Evolutionary conservation across 2,329 filamentous ascomycete species (phyloP).

Genomic region (Pseudofabraea citricarpa): DNA sequence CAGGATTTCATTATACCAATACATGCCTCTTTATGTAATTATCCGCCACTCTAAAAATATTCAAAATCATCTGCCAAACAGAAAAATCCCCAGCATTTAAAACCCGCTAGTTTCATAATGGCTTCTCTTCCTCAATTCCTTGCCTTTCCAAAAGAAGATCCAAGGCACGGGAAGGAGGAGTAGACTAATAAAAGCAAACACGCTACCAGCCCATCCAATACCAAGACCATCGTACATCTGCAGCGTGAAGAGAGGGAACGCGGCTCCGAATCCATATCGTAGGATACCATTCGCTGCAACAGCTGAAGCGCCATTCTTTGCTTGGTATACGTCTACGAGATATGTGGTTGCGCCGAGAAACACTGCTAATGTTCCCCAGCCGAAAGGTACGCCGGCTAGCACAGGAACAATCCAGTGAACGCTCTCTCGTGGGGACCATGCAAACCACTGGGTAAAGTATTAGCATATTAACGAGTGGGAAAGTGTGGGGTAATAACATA

Average conservation of each 20-base stretch:
- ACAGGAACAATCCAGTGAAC: conserved; percentile 25
- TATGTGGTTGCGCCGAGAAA: conserved; percentile 34
- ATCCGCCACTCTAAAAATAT: too few species aligned
- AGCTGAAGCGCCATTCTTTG: conserved; percentile 18
- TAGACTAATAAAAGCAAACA: conserved; percentile 36
- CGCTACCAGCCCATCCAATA: conserved; percentile 36
- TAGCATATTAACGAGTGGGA: neutral
- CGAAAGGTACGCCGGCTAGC: conserved; percentile 36
- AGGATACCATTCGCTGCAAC: conserved; percentile 24
- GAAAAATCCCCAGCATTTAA: neutral
- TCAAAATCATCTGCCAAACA: neutral
- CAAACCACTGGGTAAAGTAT: conserved; percentile 29
- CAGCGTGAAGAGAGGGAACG: conserved; percentile 31
- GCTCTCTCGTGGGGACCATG: conserved; percentile 17
- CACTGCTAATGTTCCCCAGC: conserved; percentile 53
- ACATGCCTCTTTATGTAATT: too few species aligned
- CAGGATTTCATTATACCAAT: too few species aligned
- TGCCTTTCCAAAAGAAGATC: conserved; percentile 35
- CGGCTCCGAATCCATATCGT: conserved; percentile 20
- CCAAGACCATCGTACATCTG: conserved; percentile 41
- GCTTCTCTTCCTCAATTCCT: conserved; percentile 28
- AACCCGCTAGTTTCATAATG: conserved; percentile 4
- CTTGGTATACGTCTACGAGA: conserved; percentile 21
- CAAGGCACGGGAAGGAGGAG: conserved; percentile 39
- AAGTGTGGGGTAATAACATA: neutral